phyloP scores from a whole-genome alignment of 1,284 basidiomycete species.

The Leccinum angustisporum region DNA sequence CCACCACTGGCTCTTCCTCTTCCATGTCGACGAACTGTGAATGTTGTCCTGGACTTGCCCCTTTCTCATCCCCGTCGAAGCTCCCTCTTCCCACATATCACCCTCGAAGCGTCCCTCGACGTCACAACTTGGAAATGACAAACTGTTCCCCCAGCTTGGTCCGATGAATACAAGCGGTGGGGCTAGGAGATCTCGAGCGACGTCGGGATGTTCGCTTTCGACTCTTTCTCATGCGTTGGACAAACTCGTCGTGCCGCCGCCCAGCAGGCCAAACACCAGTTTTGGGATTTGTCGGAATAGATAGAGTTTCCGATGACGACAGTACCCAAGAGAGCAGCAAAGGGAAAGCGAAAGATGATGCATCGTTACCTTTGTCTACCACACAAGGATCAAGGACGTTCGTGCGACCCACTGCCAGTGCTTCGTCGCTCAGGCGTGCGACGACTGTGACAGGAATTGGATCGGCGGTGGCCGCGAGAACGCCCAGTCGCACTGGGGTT shows the following conservation, averaged over 20 bases:
- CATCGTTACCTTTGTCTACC: no score
- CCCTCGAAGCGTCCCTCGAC: slow-evolving; percentile 16
- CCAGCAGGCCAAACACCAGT: slow-evolving; percentile 60
- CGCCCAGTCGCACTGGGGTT: slow-evolving; percentile 4
- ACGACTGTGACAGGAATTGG: slow-evolving; percentile 17
- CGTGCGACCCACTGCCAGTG: slow-evolving; percentile 34
- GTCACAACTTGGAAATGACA: slow-evolving; percentile 6
- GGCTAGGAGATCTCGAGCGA: background rate
- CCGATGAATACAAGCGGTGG: background rate
- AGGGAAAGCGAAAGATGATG: slow-evolving; percentile 11
- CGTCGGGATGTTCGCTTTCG: slow-evolving; percentile 32
- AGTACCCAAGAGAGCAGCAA: slow-evolving; percentile 18
- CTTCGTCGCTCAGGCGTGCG: slow-evolving; percentile 32
- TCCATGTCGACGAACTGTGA: slow-evolving; percentile 3
- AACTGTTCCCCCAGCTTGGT: slow-evolving; percentile 5
- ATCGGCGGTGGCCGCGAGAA: slow-evolving; percentile 1
- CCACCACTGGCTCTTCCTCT: background rate
- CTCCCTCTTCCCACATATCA: slow-evolving; percentile 27
- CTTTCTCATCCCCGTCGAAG: slow-evolving; percentile 26
- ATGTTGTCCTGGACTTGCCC: slow-evolving; percentile 1
- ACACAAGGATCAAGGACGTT: slow-evolving; percentile 16
- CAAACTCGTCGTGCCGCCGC: slow-evolving; percentile 59
- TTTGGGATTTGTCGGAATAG: slow-evolving; percentile 52
- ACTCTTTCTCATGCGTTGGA: slow-evolving; percentile 61
- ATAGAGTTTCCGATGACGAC: slow-evolving; percentile 14